Evolutionary conservation across 371 early-diverging fungal species (phyloP).

Genomic region (Circinella minor): DNA sequence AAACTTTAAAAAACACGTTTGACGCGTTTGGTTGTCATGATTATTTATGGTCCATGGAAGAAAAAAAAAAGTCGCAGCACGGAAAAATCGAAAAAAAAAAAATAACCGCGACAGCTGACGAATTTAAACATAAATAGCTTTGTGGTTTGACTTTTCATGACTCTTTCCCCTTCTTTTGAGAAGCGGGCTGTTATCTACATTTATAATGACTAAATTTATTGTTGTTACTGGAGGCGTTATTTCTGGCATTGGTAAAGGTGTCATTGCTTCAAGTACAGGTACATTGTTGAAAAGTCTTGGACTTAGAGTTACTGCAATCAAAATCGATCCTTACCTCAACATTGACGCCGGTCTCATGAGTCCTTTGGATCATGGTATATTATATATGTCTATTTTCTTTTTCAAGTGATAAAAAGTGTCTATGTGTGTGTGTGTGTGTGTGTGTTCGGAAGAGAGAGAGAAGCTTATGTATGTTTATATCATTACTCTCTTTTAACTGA

Average conservation of each 20-base stretch:
- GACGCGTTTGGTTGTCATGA: no score
- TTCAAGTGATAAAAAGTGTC: no score
- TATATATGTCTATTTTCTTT: not conserved
- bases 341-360: constrained; percentile 98
- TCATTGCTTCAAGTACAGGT: constrained; percentile 98
- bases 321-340: constrained; percentile 99
- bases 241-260: constrained; percentile 99
- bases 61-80: not conserved
- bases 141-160: not conserved
- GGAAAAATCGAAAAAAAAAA: not conserved
- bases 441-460: no score
- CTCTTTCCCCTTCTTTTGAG: not conserved
- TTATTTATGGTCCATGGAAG: no score
- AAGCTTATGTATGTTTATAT: not conserved
- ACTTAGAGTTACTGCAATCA: constrained; percentile 96
- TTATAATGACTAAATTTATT: constrained; percentile 87
- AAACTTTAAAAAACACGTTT: no score
- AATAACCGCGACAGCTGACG: not conserved
- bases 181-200: not conserved
- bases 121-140: not conserved
- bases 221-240: constrained; percentile 99
- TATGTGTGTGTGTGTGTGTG: no score
- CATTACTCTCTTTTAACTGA: not conserved
- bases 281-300: constrained; percentile 95
- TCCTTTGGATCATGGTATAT: constrained; percentile 96